Conservation (phyloP, 768 basidiomycete species). For the Floccularia luteovirens region DNA sequence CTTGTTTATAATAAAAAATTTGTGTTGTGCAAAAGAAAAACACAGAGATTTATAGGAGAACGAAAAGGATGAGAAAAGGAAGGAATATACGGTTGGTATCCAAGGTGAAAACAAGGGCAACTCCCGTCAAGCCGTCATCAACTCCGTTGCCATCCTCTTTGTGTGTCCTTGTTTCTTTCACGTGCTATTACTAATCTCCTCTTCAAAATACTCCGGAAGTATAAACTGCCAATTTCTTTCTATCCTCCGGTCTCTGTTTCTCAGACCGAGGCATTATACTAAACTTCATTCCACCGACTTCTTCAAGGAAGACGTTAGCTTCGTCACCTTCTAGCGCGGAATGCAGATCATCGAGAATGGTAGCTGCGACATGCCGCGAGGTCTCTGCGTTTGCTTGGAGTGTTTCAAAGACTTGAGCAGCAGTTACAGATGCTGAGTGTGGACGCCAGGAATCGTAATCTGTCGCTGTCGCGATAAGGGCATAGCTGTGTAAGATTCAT, state of each 20-base stretch:
- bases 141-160: no score
- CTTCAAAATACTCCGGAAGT: conserved; percentile 67
- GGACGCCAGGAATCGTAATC: conserved; percentile 96
- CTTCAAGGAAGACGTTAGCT: conserved; percentile 49
- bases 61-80: no score
- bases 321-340: conserved; percentile 31
- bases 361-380: conserved; percentile 66
- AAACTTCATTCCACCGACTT: conserved; percentile 77
- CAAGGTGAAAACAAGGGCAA: no score
- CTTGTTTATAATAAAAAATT: no score
- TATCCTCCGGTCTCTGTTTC: conserved; percentile 49
- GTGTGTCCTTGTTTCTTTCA: no score
- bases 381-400: conserved; percentile 83
- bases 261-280: conserved; percentile 72
- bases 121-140: no score
- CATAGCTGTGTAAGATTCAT: conserved; percentile 52
- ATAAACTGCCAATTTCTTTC: conserved; percentile 67
- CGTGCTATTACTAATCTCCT: no score
- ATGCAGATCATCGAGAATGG: conserved; percentile 66
- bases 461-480: conserved; percentile 83
- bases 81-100: no score
- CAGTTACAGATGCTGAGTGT: conserved; percentile 75
- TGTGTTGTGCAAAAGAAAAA: no score
- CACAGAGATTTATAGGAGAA: no score
- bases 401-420: conserved; percentile 86